These are phyloP conservation scores for Aspergillus flavus DNA, from an alignment of 2,329 filamentous ascomycete genomes.

Conservation along the genomic window DNA sequence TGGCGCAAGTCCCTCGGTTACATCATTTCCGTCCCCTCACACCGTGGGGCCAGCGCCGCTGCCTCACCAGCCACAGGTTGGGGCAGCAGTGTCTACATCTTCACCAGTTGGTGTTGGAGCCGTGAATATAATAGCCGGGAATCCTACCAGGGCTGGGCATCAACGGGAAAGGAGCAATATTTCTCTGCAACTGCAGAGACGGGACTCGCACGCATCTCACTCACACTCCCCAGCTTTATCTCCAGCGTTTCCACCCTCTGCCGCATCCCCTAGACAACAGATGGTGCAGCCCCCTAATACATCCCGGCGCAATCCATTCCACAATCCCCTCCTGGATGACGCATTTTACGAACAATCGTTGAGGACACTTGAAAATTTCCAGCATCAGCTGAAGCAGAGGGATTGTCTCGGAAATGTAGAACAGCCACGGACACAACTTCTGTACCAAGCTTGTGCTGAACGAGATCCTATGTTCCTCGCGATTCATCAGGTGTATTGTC, in stretches of 20 bases:
- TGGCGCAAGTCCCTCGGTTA: not conserved
- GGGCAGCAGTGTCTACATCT: not conserved
- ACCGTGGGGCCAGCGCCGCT: not conserved
- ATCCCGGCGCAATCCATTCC: not conserved
- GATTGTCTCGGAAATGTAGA: constrained; percentile 41
- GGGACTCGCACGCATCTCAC: not conserved
- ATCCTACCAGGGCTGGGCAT: constrained; percentile 33
- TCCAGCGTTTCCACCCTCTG: not conserved
- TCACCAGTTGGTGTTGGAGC: not conserved
- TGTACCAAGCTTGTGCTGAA: constrained; percentile 58
- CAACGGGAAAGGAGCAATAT: not conserved
- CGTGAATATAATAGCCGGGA: not conserved
- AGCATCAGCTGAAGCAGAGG: constrained; percentile 15
- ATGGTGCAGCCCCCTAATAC: not conserved
- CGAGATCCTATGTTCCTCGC: constrained; percentile 66
- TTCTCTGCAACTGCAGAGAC: not conserved
- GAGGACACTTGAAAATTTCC: constrained; percentile 21
- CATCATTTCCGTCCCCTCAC: constrained; percentile 55
- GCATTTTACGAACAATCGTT: constrained; percentile 12
- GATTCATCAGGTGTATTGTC: constrained; percentile 67
- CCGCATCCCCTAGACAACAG: not conserved
- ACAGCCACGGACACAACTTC: constrained; percentile 54
- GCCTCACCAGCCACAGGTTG: not conserved
- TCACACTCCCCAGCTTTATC: not conserved
- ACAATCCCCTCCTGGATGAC: constrained; percentile 18